Evolutionary conservation across 208 protist species (phyloP).

Genomic region (Crithidia fasciculata): DNA sequence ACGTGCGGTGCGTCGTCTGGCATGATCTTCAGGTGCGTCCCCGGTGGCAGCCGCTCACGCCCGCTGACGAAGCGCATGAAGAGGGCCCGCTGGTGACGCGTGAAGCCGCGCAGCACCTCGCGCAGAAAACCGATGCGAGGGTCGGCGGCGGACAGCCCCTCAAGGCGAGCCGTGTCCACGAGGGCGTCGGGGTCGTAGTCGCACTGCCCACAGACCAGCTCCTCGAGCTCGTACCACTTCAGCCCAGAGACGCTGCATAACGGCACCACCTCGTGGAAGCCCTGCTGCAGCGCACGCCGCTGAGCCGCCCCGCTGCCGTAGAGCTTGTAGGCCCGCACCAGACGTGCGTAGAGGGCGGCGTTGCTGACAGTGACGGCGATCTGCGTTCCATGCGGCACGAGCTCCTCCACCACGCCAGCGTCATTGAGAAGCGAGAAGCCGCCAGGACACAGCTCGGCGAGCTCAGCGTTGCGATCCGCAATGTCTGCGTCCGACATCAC

Average conservation of each 20-base stretch:
- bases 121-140: slow-evolving; percentile 80
- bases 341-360: slow-evolving; percentile 61
- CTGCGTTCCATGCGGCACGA: slow-evolving; percentile 63
- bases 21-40: slow-evolving; percentile 84
- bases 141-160: slow-evolving; percentile 62
- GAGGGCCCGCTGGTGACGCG: slow-evolving; percentile 72
- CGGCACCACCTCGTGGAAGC: slow-evolving; percentile 91
- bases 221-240: slow-evolving; percentile 93
- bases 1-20: slow-evolving; percentile 42
- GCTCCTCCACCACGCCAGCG: slow-evolving; percentile 48
- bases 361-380: slow-evolving; percentile 65
- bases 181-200: slow-evolving; percentile 92
- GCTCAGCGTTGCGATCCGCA: slow-evolving; percentile 37
- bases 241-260: slow-evolving; percentile 59
- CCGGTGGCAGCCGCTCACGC: slow-evolving; percentile 79
- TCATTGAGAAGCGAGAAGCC: slow-evolving; percentile 73
- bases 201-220: slow-evolving; percentile 87
- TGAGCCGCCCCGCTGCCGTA: slow-evolving; percentile 42
- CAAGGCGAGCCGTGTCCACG: slow-evolving; percentile 81
- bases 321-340: slow-evolving; percentile 68
- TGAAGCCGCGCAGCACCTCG: slow-evolving; percentile 79
- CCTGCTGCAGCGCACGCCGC: slow-evolving; percentile 77
- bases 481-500: slow-evolving; percentile 6
- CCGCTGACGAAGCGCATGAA: slow-evolving; percentile 95
- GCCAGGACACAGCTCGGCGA: slow-evolving; percentile 63